Base-by-base conservation (phyloP, 768 basidiomycete genomes). In the Mycena indigotica region DNA sequence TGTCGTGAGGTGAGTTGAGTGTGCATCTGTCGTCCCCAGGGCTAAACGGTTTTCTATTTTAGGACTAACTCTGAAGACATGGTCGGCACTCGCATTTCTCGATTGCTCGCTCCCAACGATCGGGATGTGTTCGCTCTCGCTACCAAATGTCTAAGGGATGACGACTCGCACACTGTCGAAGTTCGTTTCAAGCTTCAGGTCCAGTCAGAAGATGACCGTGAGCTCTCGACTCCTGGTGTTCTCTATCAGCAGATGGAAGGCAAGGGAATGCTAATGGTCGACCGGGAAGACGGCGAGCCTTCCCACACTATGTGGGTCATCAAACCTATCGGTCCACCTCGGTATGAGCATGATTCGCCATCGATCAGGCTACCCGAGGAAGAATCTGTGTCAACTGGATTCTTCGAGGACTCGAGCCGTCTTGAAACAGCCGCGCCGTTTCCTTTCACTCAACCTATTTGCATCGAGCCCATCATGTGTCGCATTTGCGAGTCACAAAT, bases 231-330 rank as follows among this genome's bases (percentile, higher is more conserved):
- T 23, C 67, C 75, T 17, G 79, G 79, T 10, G 72, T 74, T 5
- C 78, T 89, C 26, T 91, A 85, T 71, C 90, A 93, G 70, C 85
- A 84, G 64, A 94, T 98, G 88, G 95, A 98, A 67, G 97, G 92
- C 28, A 96, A 96, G 70, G 97, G 97, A 17, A 98, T 99, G 97
- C 84, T 98, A 66, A 95, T 98, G 87, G 83, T 92, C 58, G 95
- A 98, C 76, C 86, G 95, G 28, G 86, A 94, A 69, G 89, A 88
- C 53, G 89, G 89, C 17, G 83, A 85, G 58, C 87, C 93, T 15
- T 91, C 94, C 16, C 97, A 98, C 72, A 96, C 95, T 15, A 97
- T 98, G 95, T 98, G 95, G 95, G 94, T 96, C 44, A 85, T 95
- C 72, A 93, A 89, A 69, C 92, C 93, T 28, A 81, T 89, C 56